These are phyloP conservation scores for Ensete glaucum DNA, from an alignment of 176 grass and related monocot species.

Conservation along the genomic window DNA sequence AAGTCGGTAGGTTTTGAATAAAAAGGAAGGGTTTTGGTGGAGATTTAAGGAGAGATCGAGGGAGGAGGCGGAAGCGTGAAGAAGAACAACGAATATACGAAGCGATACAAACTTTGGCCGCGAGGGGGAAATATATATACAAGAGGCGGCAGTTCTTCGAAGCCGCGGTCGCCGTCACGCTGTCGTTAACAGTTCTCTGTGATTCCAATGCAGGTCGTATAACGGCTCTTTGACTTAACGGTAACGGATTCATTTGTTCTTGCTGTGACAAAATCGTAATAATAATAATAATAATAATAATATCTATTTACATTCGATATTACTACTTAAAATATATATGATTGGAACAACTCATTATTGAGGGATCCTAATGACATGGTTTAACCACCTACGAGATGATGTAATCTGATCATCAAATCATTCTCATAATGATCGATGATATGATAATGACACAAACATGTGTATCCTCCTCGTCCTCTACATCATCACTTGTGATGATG, in stretches of 20 bases:
- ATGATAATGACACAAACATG: no score
- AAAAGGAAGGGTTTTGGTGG: not conserved
- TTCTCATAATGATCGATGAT: no score
- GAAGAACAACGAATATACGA: not conserved
- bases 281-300: not conserved
- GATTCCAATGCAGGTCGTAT: not conserved
- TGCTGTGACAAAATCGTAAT: not conserved
- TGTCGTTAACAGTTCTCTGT: not conserved
- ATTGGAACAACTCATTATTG: no score
- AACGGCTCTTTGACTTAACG: not conserved
- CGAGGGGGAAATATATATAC: not conserved
- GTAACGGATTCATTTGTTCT: not conserved
- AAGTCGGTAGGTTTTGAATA: not conserved
- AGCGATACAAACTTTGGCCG: not conserved
- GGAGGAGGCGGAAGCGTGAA: not conserved
- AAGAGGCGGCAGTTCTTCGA: not conserved
- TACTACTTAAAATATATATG: no score
- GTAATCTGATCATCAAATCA: no score
- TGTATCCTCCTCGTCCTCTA: no score
- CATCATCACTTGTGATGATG: no score
- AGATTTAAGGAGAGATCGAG: not conserved
- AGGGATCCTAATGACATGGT: no score
- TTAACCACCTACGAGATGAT: no score
- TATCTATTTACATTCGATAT: no score
- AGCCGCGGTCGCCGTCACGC: not conserved